Evolutionary conservation across 192 early-diverging fungal genomes (phyloP).

Genomic region (Dispira simplex): DNA sequence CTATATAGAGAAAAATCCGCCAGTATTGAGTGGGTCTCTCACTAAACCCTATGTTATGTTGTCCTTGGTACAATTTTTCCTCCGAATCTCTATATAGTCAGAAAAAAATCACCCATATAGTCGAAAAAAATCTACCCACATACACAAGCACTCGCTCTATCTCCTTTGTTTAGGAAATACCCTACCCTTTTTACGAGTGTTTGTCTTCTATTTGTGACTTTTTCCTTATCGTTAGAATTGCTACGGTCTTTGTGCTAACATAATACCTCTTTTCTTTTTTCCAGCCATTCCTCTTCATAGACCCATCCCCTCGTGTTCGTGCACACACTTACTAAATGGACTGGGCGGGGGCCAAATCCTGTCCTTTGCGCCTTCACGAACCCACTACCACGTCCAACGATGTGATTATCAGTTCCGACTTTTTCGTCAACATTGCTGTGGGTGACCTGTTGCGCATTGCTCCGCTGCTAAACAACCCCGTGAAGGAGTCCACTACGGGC

Average conservation of each 20-base stretch:
- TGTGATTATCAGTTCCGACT: conserved; percentile 23
- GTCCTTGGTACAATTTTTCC: too few species aligned
- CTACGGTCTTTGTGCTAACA: neutral
- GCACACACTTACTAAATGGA: neutral
- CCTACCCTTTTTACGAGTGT: neutral
- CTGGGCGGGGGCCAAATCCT: conserved; percentile 14
- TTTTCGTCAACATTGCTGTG: conserved; percentile 24
- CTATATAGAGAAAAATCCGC: too few species aligned
- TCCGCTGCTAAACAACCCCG: conserved; percentile 16
- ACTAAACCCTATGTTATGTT: too few species aligned
- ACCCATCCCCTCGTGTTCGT: too few species aligned
- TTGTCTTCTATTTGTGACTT: neutral
- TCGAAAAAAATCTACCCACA: too few species aligned
- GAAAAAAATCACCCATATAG: too few species aligned
- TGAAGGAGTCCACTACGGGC: conserved; percentile 12
- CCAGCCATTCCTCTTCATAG: too few species aligned
- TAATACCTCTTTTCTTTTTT: too few species aligned
- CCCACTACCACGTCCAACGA: conserved; percentile 20
- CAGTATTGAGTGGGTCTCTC: too few species aligned
- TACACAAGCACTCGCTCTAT: too few species aligned
- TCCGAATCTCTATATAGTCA: too few species aligned
- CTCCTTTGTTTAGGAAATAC: too few species aligned
- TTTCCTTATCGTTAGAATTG: neutral
- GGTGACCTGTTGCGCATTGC: conserved; percentile 28
- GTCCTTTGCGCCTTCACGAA: conserved; percentile 25